Evolutionary conservation across 805 yeast species (phyloP).

Genomic region (Lachancea thermotolerans): DNA sequence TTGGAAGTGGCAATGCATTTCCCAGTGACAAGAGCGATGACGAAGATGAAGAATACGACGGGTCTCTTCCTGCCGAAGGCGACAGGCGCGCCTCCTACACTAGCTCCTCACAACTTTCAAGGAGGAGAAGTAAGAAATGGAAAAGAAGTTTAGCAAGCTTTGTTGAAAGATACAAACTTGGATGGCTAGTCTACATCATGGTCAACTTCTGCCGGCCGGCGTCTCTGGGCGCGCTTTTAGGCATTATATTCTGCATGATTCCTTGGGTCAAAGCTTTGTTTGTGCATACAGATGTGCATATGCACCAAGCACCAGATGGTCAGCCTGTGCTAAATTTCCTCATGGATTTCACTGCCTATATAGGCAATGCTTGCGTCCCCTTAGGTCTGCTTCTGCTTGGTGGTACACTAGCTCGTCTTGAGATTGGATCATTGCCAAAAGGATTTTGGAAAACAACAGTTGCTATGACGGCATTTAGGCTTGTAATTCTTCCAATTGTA

Average conservation of each 20-base stretch:
- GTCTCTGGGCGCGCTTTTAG: conserved; percentile 58
- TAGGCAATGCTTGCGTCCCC: conserved; percentile 87
- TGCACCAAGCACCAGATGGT: conserved; percentile 77
- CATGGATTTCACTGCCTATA: conserved; percentile 72
- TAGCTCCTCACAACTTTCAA: not conserved
- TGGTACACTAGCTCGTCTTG: conserved; percentile 76
- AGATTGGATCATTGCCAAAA: conserved; percentile 49
- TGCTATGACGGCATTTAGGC: conserved; percentile 47
- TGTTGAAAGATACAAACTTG: conserved; percentile 24
- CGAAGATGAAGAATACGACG: not conserved
- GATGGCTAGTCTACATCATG: conserved; percentile 32
- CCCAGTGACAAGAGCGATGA: conserved; percentile 7
- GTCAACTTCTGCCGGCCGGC: conserved; percentile 63
- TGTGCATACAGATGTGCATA: conserved; percentile 40
- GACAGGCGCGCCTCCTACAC: not conserved
- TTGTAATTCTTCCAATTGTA: conserved; percentile 70
- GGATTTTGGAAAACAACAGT: conserved; percentile 59
- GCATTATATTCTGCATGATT: conserved; percentile 68
- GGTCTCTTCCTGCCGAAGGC: not conserved
- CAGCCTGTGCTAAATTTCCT: conserved; percentile 78
- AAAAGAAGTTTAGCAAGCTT: conserved; percentile 12
- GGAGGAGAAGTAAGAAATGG: not conserved
- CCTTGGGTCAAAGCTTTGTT: conserved; percentile 79
- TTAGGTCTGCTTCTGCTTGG: conserved; percentile 77
- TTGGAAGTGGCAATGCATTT: conserved; percentile 19